Evolutionary conservation across 2,329 filamentous ascomycete species (phyloP).

Genomic region (Keithomyces neogunnii): DNA sequence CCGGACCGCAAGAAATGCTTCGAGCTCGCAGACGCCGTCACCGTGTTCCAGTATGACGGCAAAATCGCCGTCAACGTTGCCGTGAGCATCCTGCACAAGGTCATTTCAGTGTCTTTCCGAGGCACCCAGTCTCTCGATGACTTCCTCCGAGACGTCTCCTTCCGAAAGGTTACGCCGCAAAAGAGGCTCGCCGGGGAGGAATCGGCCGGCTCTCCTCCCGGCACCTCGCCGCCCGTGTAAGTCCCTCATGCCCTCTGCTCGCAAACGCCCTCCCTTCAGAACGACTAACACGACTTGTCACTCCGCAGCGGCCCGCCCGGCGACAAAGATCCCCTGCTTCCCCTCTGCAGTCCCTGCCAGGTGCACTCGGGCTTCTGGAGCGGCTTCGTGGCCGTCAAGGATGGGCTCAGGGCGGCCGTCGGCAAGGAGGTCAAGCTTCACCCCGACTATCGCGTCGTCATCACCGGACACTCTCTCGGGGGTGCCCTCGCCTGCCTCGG

Average conservation of each 20-base stretch:
- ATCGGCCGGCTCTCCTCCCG: background rate
- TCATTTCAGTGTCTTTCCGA: background rate
- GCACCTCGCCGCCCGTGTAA: background rate
- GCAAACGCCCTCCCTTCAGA: no score
- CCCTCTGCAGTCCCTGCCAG: background rate
- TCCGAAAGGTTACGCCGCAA: background rate
- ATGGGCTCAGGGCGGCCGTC: background rate
- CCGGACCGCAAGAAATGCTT: background rate
- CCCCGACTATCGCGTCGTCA: constrained; percentile 29
- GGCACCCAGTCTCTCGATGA: background rate
- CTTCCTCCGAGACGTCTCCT: background rate
- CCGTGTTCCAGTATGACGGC: background rate
- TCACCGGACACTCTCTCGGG: constrained; percentile 63
- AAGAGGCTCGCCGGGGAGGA: background rate
- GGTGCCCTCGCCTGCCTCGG: constrained; percentile 55
- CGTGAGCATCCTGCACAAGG: background rate
- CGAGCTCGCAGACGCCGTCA: background rate
- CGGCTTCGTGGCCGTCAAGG: background rate
- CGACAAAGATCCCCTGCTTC: background rate
- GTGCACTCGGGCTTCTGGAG: constrained; percentile 1
- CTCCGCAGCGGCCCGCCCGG: background rate
- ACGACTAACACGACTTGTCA: background rate
- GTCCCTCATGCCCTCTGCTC: background rate
- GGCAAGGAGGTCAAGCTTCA: background rate
- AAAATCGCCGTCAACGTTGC: background rate